Base-by-base conservation (phyloP, 1,284 basidiomycete genomes). In the Pyrrhoderma lamaoense region DNA sequence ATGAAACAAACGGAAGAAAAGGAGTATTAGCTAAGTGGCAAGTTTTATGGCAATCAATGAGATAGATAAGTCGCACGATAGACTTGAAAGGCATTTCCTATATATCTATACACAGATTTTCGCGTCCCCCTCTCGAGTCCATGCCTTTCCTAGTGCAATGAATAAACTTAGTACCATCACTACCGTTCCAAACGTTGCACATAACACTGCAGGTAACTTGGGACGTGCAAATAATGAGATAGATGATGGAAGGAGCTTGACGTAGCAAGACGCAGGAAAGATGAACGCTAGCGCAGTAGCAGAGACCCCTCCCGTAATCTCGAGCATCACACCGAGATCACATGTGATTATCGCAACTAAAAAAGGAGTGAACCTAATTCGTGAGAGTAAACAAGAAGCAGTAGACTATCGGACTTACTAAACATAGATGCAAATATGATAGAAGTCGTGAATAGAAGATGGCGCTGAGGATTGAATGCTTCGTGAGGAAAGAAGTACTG, bases 301-400 rank as follows among this genome's bases (percentile, higher is more conserved):
- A 22, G 90, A 93, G 16, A 94, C 80, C 1, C 95, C 95, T 11
- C 96, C 96, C 0, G 94, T 96, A 47, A 99, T 88, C 70, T 99
- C 96, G 36, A 99, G 82, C 69, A 97, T 96, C 36, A 98, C 87
- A 34, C 96, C 96, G 11, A 99, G 77, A 67, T 99, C 95, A 67
- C 94, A 98, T 0, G 95, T 98, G 44, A 93, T 74, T 45, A 99
- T 75, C 8, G 93, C 82, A 51, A 99, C 91, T 92, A 65, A 21
- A 37, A 49, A 40, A 22, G 49, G 19, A 25, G 13, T 42, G n/a
- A 22, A 50, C 22, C 34, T 38, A 51, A 51, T n/a, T 49, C 44
- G 21, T 54, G 36, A 35, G 40, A 27, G 38, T 27, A 56, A 8
- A 44, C 25, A 21, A 49, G 34, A 50, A 16, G 35, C 8, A 19